Evolutionary conservation across 1,284 basidiomycete genomes (phyloP), one percentile per base, ranked within the genome.

Genomic region (Anthracocystis panici-leucophaei): DNA sequence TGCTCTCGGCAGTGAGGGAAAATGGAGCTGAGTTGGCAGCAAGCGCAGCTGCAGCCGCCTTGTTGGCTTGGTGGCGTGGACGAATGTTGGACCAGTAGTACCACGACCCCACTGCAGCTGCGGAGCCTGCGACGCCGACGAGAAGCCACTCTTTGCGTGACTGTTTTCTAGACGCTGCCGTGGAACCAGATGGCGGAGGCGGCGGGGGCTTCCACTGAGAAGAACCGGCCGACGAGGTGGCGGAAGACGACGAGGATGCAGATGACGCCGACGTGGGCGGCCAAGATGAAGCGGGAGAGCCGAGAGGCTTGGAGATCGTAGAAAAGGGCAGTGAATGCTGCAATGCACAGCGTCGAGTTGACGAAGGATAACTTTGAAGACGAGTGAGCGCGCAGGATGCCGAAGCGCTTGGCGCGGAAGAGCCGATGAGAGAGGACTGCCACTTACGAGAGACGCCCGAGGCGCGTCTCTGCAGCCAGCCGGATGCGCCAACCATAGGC

Each of bases 41-140:
- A 52, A 71, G 38, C 7, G 57, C 56, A 62, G 73, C 61, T n/a
- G 55, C 54, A 12, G 63, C 57, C 21, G 58, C 50, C 45, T 67
- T 78, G 67, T 57, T 66, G 27, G 55, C 65, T 51, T 65, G 65
- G 40, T 69, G 70, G 14, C 75, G 63, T 5, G 75, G 69, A 16
- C 75, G 78, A 46, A 79, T 78, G 46, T 79, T 77, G 49, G 68
- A 75, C 81, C 81, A 83, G 50, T 82, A 82, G 46, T 83, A 84
- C 80, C 81, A 84, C 31, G 76, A 78, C 5, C 82, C 81, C 4
- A 79, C 68, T n/a, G 81, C 81, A 14, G 82, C 82, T 9, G 79
- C 81, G 5, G 76, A 79, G 1, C 82, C 82, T 31, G 83, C 78
- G 10, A 81, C 80, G 23, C 79, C 83, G 41, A 84, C 82, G 12